These are phyloP conservation scores for Hypoxylon sp. DNA, from an alignment of 2,329 filamentous ascomycete species.

Conservation along the genomic window DNA sequence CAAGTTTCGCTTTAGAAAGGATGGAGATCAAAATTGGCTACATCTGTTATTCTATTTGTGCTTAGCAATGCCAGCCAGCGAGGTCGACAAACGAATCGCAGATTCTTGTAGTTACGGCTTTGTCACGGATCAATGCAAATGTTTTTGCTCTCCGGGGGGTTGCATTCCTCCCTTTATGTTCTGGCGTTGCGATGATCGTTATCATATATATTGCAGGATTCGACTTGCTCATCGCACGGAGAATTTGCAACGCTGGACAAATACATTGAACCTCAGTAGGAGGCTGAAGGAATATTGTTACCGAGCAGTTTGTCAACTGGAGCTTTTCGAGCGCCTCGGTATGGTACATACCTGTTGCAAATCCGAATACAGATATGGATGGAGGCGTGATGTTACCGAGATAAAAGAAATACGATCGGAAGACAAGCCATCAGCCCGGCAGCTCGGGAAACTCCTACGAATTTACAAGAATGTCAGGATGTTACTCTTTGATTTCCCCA, in stretches of 20 bases:
- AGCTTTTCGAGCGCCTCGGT: conserved; percentile 22
- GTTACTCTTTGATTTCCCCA: neutral
- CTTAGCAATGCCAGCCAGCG: neutral
- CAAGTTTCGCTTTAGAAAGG: neutral
- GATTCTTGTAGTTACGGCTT: conserved; percentile 3
- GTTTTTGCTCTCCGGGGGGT: conserved; percentile 12
- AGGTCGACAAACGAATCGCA: neutral
- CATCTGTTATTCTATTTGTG: conserved; percentile 17
- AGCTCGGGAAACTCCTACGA: conserved; percentile 7
- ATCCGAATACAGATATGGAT: neutral
- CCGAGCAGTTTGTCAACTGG: conserved; percentile 13
- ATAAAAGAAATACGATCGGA: conserved; percentile 11
- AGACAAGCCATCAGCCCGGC: conserved; percentile 3
- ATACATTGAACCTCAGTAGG: neutral
- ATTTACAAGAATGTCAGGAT: conserved; percentile 9
- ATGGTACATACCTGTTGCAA: conserved; percentile 21
- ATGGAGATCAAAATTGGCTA: neutral
- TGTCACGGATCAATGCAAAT: conserved; percentile 10
- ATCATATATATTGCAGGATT: neutral
- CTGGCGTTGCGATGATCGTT: neutral
- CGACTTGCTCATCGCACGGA: neutral
- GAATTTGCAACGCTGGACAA: conserved; percentile 6
- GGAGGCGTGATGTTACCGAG: neutral
- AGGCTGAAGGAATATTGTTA: conserved; percentile 12
- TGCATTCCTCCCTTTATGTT: conserved; percentile 11